Evolutionary conservation across 2,329 filamentous ascomycete species (phyloP).

Genomic region (Aspergillus floridensis): DNA sequence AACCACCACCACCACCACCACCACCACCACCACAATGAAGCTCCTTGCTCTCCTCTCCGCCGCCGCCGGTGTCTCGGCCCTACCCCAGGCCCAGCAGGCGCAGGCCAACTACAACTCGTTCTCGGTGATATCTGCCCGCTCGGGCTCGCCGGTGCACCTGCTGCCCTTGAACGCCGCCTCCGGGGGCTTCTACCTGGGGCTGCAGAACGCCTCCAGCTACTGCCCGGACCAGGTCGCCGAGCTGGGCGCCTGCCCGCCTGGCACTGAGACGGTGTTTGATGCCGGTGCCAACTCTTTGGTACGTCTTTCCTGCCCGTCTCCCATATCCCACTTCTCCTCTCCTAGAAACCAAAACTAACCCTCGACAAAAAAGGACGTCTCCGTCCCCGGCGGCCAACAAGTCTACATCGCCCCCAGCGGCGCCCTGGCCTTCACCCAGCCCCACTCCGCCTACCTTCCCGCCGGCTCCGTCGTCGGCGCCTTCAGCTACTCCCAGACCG

Average conservation of each 20-base stretch:
- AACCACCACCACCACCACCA: too few relatives aligned
- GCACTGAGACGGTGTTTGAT: slow-evolving; percentile 48
- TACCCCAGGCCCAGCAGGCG: background rate
- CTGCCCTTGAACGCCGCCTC: slow-evolving; percentile 48
- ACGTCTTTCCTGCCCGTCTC: slow-evolving; percentile 12
- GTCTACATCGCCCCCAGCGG: slow-evolving; percentile 58
- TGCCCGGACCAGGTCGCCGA: slow-evolving; percentile 42
- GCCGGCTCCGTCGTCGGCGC: slow-evolving; percentile 51
- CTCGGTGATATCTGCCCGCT: slow-evolving; percentile 45
- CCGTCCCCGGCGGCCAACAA: slow-evolving; percentile 62
- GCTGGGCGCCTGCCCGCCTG: slow-evolving; percentile 43
- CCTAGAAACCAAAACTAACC: too few relatives aligned
- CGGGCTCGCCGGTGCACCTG: slow-evolving; percentile 51
- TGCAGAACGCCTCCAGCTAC: slow-evolving; percentile 44
- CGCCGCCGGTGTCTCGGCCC: background rate
- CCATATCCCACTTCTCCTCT: too few relatives aligned
- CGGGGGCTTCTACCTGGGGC: slow-evolving; percentile 52
- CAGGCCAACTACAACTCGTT: slow-evolving; percentile 28
- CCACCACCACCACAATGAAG: background rate
- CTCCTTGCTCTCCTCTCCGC: background rate
- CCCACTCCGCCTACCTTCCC: slow-evolving; percentile 56
- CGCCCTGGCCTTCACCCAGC: slow-evolving; percentile 55
- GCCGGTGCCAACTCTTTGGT: slow-evolving; percentile 40
- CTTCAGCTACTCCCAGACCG: slow-evolving; percentile 42
- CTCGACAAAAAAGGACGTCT: slow-evolving; percentile 38